Conservation (phyloP, 768 basidiomycete genomes). For the Termitomyces sp. region DNA sequence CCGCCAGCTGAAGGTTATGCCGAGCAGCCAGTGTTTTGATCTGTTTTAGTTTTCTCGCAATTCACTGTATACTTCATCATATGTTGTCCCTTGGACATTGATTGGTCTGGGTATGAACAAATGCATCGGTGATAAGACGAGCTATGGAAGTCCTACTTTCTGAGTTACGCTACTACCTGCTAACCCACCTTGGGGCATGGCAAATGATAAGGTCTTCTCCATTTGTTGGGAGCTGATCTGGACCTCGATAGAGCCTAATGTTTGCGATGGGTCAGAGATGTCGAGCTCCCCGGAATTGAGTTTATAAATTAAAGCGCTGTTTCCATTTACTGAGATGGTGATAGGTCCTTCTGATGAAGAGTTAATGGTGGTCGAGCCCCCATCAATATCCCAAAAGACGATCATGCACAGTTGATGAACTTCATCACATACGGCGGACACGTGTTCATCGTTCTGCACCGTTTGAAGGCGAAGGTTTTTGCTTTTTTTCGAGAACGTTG, state of each 20-base stretch:
- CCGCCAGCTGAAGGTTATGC: constrained; percentile 28
- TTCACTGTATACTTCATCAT: background rate
- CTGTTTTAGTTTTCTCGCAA: constrained; percentile 9
- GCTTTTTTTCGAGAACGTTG: constrained; percentile 34
- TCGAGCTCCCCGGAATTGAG: constrained; percentile 38
- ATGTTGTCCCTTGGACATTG: background rate
- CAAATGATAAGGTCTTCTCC: constrained; percentile 28
- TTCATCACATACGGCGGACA: constrained; percentile 48
- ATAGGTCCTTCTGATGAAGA: constrained; percentile 19
- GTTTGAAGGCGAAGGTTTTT: constrained; percentile 24
- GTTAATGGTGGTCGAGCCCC: constrained; percentile 37
- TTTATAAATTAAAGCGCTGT: constrained; percentile 40
- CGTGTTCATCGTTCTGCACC: constrained; percentile 39
- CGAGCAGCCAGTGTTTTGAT: constrained; percentile 60
- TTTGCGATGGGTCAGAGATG: constrained; percentile 66
- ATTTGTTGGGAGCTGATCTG: constrained; percentile 23
- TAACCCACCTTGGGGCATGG: constrained; percentile 40
- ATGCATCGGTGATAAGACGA: background rate
- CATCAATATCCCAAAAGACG: constrained; percentile 52
- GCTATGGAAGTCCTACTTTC: constrained; percentile 3
- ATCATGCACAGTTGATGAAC: constrained; percentile 35
- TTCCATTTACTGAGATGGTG: constrained; percentile 33
- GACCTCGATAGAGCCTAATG: constrained; percentile 30
- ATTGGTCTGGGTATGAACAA: background rate
- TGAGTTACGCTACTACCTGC: constrained; percentile 45